Conservation (phyloP, 768 basidiomycete genomes). For the Boletus vermiculosoides region DNA sequence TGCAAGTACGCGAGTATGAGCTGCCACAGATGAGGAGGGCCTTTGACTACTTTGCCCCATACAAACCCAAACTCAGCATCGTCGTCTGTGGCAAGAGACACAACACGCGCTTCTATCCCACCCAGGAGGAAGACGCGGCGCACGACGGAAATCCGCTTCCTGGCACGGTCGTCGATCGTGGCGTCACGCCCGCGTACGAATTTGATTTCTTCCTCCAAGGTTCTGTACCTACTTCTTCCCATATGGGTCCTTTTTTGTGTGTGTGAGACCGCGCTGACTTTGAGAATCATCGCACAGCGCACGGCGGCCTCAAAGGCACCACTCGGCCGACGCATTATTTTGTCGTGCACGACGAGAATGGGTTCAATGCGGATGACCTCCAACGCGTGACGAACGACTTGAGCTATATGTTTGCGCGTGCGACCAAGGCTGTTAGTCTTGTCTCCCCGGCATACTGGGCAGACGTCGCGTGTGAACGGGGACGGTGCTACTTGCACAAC, state of each 20-base stretch:
- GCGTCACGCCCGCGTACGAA: conserved; percentile 52
- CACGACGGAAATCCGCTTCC: conserved; percentile 48
- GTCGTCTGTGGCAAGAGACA: conserved; percentile 57
- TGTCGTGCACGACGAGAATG: conserved; percentile 54
- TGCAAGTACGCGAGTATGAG: conserved; percentile 43
- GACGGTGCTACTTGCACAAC: conserved; percentile 49
- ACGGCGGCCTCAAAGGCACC: conserved; percentile 44
- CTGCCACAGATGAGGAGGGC: conserved; percentile 40
- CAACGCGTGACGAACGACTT: conserved; percentile 52
- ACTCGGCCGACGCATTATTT: conserved; percentile 54
- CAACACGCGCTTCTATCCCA: conserved; percentile 56
- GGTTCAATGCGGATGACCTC: conserved; percentile 46
- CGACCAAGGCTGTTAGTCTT: conserved; percentile 46
- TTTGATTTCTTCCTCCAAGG: conserved; percentile 57
- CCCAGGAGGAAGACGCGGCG: conserved; percentile 37
- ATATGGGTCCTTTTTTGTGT: background rate
- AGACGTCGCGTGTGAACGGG: conserved; percentile 52
- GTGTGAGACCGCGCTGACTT: background rate
- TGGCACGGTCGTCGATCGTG: conserved; percentile 56
- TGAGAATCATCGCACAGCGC: conserved; percentile 24
- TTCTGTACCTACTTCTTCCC: conserved; percentile 9
- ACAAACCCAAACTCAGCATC: conserved; percentile 50
- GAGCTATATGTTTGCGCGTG: conserved; percentile 57
- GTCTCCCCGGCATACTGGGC: conserved; percentile 41
- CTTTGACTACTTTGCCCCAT: conserved; percentile 40